Base-by-base conservation (phyloP, 164 flowering plant species). In the Chimonanthus salicifolius region DNA sequence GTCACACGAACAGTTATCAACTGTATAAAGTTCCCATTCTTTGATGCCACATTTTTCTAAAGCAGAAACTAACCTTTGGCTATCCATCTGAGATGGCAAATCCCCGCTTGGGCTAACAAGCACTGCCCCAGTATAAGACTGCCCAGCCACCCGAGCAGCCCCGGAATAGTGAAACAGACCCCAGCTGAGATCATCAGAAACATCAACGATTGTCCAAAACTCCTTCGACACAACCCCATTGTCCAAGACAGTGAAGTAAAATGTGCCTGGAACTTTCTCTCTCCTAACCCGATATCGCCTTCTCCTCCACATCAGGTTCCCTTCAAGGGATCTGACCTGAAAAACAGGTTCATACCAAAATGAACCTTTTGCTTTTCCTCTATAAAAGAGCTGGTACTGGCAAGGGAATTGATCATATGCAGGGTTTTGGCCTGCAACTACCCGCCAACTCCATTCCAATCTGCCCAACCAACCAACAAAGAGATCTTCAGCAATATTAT, bases 341-440 rank as follows among this genome's bases (percentile, higher is more conserved):
- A 94, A 94, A 49, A 94, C 91, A 2, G 99, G 99, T 79, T 94
- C 99, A 72, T 94, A 94, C 99, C 99, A 94, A 68, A 94, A 92
- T 21, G 99, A 90, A 43, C 97, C 95, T 75, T 76, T 88, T 7
- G 97, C 97, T 77, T 89, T 91, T 46, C 99, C 99, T 71, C 97
- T 80, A 68, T 94, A 94, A 74, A 92, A 94, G 5, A 94, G 83
- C 84, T 94, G 99, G 81, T 89, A 92, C 82, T 94, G 99, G 75
- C 99, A 94, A 5, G 99, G 99, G 64, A 94, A 94, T 66, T 94
- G 99, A 75, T 94, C 99, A 67, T 94, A 94, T n/a, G 99, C 99
- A 2, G 97, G 99, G 85, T 92, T 94, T 74, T 94, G 99, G 49
- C 99, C 99, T 0, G 97, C 95, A 5, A 88, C 90, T 47, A 94